Percentiles rank a stretch among this genome's conserved stretches.
phyloP scores from a whole-genome alignment of 805 yeast species.

The Schwanniomyces vanrijiae region DNA sequence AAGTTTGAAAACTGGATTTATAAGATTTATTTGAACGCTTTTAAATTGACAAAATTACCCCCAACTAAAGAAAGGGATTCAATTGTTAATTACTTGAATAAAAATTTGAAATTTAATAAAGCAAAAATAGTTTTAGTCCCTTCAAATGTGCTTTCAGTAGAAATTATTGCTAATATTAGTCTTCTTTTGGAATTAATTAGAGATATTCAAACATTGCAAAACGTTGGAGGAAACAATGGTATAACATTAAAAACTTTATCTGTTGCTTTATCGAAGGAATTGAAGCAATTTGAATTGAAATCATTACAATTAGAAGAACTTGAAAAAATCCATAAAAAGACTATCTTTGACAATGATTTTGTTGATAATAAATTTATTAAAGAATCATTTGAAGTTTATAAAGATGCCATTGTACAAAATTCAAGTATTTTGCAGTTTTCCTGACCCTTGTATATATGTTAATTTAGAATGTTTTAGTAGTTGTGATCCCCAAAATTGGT shows the following conservation, averaged over 20 bases:
- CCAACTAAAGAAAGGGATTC: constrained; percentile 21
- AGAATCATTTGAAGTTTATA: constrained; percentile 3
- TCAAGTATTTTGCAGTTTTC: constrained; percentile 1
- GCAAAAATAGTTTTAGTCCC: constrained; percentile 17
- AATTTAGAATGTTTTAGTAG: not conserved
- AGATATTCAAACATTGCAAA: constrained; percentile 6
- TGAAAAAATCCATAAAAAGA: not conserved
- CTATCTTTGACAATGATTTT: not conserved
- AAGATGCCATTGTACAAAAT: constrained; percentile 4
- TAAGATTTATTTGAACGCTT: constrained; percentile 26
- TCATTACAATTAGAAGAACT: constrained; percentile 5
- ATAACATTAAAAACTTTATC: not conserved
- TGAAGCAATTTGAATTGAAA: constrained; percentile 6
- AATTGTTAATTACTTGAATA: constrained; percentile 24
- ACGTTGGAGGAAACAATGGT: not conserved
- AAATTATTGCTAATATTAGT: constrained; percentile 16
- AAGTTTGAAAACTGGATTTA: constrained; percentile 24
- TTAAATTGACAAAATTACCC: constrained; percentile 23
- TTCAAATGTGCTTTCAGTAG: constrained; percentile 13
- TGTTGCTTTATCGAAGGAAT: constrained; percentile 3
- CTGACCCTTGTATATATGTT: not conserved
- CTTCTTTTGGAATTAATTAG: constrained; percentile 14
- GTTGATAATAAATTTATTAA: constrained; percentile 1
- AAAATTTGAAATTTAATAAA: constrained; percentile 31
- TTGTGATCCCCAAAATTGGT: constrained; percentile 16